Conservation (phyloP, 345 rosid genomes). For the Microthlaspi erraticum region DNA sequence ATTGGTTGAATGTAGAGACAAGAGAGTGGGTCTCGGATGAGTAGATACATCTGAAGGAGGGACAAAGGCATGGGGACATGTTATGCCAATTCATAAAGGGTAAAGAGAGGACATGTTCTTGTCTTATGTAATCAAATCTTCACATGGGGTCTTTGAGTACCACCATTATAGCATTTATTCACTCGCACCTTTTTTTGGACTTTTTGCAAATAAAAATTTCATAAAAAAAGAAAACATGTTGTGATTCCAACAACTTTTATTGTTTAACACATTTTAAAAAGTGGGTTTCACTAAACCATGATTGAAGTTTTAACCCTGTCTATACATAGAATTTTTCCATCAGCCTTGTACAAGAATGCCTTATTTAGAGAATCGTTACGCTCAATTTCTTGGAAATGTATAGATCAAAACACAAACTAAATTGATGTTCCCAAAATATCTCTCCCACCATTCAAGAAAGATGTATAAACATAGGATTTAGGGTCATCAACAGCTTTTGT, state of each 20-base stretch:
- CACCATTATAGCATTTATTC: conserved; percentile 30
- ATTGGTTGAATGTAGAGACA: conserved; percentile 28
- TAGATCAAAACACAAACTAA: conserved; percentile 6
- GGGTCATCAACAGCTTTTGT: conserved; percentile 5
- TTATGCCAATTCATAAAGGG: conserved; percentile 44
- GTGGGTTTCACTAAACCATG: conserved; percentile 17
- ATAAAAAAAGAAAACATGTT: conserved; percentile 5
- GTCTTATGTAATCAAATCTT: conserved; percentile 41
- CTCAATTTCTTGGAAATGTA: conserved; percentile 20
- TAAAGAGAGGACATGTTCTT: conserved; percentile 41
- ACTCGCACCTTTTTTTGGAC: conserved; percentile 14
- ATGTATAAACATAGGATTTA: conserved; percentile 30
- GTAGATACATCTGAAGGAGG: conserved; percentile 41
- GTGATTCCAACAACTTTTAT: conserved; percentile 22
- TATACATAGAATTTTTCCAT: background rate
- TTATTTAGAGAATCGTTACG: conserved; percentile 23
- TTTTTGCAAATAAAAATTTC: background rate
- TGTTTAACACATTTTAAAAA: conserved; percentile 1
- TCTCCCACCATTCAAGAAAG: conserved; percentile 37
- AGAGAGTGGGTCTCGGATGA: conserved; percentile 38
- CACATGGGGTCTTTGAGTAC: conserved; percentile 45
- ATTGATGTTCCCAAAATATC: conserved; percentile 44
- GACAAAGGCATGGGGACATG: conserved; percentile 46
- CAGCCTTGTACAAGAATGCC: background rate
- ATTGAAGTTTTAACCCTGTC: conserved; percentile 2